Base-by-base conservation (phyloP, 1,284 basidiomycete genomes). In the Leccinum subrobustum region DNA sequence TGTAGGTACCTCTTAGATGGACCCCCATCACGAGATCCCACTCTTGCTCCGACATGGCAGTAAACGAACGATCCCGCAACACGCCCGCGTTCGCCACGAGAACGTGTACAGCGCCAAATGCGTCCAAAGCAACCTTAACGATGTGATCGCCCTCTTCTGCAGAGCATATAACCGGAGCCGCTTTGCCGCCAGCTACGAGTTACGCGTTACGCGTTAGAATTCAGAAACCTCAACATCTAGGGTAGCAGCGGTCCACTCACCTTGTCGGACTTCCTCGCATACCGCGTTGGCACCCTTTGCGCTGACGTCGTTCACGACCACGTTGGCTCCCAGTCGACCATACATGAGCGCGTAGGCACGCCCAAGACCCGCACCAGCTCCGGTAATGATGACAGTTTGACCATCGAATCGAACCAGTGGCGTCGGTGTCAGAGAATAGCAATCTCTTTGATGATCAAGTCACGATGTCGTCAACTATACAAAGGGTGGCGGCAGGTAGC, bases 51-150 rank as follows among this genome's bases (percentile, higher is more conserved):
- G 89, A 86, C 89, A 99, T 91, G 35, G 91, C 85, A 64, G 85
- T 81, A 77, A 99, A 98, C 4, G 93, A 93, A 75, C 95, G 96
- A 76, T 95, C 92, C 54, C 96, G 86, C 54, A 98, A 79, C 68
- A 99, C 92, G 68, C 96, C 96, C 44, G 96, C 97, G 72, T 99
- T 99, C 64, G 95, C 95, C 61, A 98, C 82, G 53, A 98, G 85
- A 12, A 93, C 82, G 73, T 99, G 95, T 7, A 98, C 88, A 48
- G 84, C 81, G 35, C 96, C 96, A 70, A 97, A 99, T 42, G 89
- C 87, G 63, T 96, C 89, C 57, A 96, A 64, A 0, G 95, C 95
- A 52, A 84, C 81, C 76, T 97, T 92, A 68, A 97, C 93, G 63
- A 99, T 93, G 48, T 83, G 83, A 14, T 96, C 93, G 16, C 93